Evolutionary conservation across 2,329 filamentous ascomycete genomes (phyloP), one percentile per base, ranked within the genome.

Genomic region (Botryotinia convoluta): DNA sequence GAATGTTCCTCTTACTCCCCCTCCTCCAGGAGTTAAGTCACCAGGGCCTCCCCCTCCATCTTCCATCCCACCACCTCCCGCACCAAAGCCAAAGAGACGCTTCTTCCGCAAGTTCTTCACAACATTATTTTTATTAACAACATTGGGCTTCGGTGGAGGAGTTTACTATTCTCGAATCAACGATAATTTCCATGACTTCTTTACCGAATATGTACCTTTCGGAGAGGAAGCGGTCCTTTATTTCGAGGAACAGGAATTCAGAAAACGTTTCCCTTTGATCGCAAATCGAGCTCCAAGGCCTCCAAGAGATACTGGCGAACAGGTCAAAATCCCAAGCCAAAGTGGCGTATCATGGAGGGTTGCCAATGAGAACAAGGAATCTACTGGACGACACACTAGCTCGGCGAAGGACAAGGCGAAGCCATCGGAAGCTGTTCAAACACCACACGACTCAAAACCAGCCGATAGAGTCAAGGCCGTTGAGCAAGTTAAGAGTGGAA

Each of bases 181-280:
- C 81, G 96, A 99, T 86, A 97, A 94, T 84, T 99, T 98, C 88
- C 95, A 99, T 84, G 96, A 99, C 83, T 96, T 98, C 86, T 99
- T 99, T 85, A 98, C 95, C 79, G 95, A 98, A 84, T 99, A 95
- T 83, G 85, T 99, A 29, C 96, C 96, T 35, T 97, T 93, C 78
- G 96, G 95, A 79, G 96, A 99, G 84, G 93, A 97, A 81, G 92
- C 92, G 29, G 95, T 99, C 63, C 89, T 97, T 39, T 98, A 97
- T 84, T 91, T 99, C 70, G 96, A 99, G 84, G 96, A 99, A 84
- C 89, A 92, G 77, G 94, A 98, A 80, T 98, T 97, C 85, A 90
- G 92, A 81, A 94, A 92, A 83, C 91, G 93, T 73, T 98, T 97
- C 85, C 90, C 89, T 14, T 84, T 84, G 76, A 85, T 87, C 61